These are phyloP conservation scores for Nicotiana tomentosiformis DNA, from an alignment of 257 asterid species.

Conservation along the genomic window DNA sequence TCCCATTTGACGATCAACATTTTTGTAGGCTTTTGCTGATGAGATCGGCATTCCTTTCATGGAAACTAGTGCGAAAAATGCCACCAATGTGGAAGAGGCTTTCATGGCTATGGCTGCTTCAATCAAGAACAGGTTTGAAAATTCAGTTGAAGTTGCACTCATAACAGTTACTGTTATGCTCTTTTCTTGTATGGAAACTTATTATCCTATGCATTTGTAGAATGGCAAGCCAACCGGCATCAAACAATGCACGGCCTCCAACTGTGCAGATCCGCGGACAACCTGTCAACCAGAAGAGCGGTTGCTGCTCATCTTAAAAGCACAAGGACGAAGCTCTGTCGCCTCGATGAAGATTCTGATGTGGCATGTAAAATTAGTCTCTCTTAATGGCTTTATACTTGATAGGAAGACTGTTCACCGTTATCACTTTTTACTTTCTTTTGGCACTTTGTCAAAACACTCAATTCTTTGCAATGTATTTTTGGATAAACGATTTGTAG, in stretches of 20 bases:
- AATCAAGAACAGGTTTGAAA: constrained; percentile 33
- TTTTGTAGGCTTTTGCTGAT: constrained; percentile 39
- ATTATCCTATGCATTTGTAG: constrained; percentile 23
- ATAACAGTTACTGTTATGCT: not conserved
- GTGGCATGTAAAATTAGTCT: constrained; percentile 28
- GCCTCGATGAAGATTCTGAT: constrained; percentile 12
- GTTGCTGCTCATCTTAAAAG: constrained; percentile 73
- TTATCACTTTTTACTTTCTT: constrained; percentile 15
- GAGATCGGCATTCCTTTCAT: constrained; percentile 43
- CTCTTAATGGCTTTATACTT: constrained; percentile 24
- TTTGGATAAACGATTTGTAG: constrained; percentile 40
- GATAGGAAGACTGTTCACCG: constrained; percentile 17
- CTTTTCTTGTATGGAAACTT: not conserved
- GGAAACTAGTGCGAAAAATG: constrained; percentile 41
- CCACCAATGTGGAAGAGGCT: constrained; percentile 42
- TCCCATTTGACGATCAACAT: not conserved
- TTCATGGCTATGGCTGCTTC: constrained; percentile 48
- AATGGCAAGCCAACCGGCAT: constrained; percentile 88
- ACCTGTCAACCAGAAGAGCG: constrained; percentile 72
- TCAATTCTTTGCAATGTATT: constrained; percentile 42
- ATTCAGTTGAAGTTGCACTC: not conserved
- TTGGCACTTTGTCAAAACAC: constrained; percentile 16
- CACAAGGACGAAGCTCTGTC: not conserved
- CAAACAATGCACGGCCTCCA: constrained; percentile 67
- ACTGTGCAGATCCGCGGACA: constrained; percentile 83